Evolutionary conservation across 768 basidiomycete genomes (phyloP).

Genomic region (Panaeolus papilionaceus): DNA sequence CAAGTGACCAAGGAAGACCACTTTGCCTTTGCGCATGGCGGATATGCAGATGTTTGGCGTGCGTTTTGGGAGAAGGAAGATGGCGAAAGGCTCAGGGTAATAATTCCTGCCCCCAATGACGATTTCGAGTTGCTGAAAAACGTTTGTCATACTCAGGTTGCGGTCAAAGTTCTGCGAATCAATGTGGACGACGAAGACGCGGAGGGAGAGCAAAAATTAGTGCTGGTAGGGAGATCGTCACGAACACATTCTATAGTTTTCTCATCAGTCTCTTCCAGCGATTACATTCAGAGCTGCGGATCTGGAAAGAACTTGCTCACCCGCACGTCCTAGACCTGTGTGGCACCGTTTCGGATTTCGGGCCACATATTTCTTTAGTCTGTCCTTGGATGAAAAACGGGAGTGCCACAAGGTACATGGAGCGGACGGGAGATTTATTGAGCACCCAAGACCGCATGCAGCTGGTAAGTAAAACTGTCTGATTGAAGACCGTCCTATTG

Average conservation of each 20-base stretch:
- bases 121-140: background rate
- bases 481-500: background rate
- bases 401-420: slow-evolving; percentile 43
- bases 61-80: slow-evolving; percentile 39
- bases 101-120: background rate
- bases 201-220: slow-evolving; percentile 35
- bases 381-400: slow-evolving; percentile 51
- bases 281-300: slow-evolving; percentile 40
- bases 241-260: background rate
- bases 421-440: slow-evolving; percentile 41
- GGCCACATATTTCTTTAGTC: slow-evolving; percentile 43
- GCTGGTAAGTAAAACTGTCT: slow-evolving; percentile 34
- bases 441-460: slow-evolving; percentile 40
- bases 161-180: slow-evolving; percentile 45
- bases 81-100: slow-evolving; percentile 16
- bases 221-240: slow-evolving; percentile 25
- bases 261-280: slow-evolving; percentile 28
- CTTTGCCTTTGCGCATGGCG: slow-evolving; percentile 47
- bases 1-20: slow-evolving; percentile 36
- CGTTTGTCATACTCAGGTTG: slow-evolving; percentile 30
- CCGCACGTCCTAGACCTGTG: slow-evolving; percentile 44
- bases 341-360: slow-evolving; percentile 44
- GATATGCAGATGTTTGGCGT: slow-evolving; percentile 51
- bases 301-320: slow-evolving; percentile 46
- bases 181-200: slow-evolving; percentile 38